Evolutionary conservation across 371 early-diverging fungal species (phyloP).

Genomic region (Rhizopus delemar): DNA sequence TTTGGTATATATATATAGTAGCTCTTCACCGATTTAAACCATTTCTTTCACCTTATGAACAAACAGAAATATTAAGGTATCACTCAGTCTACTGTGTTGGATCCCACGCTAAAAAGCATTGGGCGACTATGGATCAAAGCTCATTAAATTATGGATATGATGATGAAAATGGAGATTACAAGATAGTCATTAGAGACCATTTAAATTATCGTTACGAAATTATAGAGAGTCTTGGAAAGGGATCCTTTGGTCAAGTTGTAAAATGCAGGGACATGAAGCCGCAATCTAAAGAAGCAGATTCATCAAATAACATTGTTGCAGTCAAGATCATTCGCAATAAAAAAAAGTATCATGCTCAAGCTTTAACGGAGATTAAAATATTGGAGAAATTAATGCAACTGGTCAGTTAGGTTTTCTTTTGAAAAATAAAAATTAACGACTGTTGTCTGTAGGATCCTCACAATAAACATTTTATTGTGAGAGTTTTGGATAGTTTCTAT

Average conservation of each 20-base stretch:
- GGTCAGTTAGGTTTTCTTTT: constrained; percentile 44
- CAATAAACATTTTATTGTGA: constrained; percentile 76
- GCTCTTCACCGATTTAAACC: constrained; percentile 54
- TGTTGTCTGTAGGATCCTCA: constrained; percentile 70
- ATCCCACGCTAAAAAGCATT: constrained; percentile 59
- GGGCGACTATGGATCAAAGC: constrained; percentile 46
- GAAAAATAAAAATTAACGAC: constrained; percentile 78
- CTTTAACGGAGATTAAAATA: constrained; percentile 77
- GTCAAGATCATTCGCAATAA: constrained; percentile 86
- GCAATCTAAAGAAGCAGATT: constrained; percentile 20
- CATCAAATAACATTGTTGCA: constrained; percentile 65
- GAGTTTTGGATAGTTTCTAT: constrained; percentile 88
- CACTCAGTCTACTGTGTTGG: constrained; percentile 85
- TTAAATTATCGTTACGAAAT: constrained; percentile 79
- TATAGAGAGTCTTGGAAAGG: constrained; percentile 74
- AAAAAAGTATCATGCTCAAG: constrained; percentile 80
- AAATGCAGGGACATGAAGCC: constrained; percentile 77
- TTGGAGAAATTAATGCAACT: constrained; percentile 58
- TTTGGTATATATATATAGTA: constrained; percentile 16
- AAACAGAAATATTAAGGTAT: constrained; percentile 75
- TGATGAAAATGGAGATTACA: constrained; percentile 78
- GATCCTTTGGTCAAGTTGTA: constrained; percentile 88
- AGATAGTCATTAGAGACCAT: constrained; percentile 69
- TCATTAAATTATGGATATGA: constrained; percentile 72
- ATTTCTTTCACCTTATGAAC: constrained; percentile 55